These are phyloP conservation scores for Gryganskiella cystojenkinii DNA, from an alignment of 192 early-diverging fungal species.

Conservation along the genomic window DNA sequence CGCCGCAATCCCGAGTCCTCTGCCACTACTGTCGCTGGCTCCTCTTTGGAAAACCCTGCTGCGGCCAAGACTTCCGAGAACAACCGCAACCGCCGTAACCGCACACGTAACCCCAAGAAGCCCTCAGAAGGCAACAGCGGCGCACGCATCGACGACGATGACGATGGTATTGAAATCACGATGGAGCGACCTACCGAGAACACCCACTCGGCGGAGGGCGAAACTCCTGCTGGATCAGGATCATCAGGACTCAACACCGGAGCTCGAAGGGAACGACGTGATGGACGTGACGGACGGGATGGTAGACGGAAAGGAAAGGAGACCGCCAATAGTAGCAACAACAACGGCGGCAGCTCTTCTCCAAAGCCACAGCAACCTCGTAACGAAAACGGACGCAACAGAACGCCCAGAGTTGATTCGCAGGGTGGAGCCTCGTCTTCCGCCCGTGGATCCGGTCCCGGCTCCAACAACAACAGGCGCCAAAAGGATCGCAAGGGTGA, in stretches of 20 bases:
- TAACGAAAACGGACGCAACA: constrained; percentile 7
- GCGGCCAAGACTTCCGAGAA: constrained; percentile 8
- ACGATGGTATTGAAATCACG: constrained; percentile 48
- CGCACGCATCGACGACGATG: constrained; percentile 40
- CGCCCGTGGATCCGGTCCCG: constrained; percentile 1
- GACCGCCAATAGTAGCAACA: not conserved
- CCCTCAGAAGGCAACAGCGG: constrained; percentile 8
- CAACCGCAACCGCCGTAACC: constrained; percentile 24
- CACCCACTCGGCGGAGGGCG: constrained; percentile 9
- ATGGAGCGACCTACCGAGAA: constrained; percentile 34
- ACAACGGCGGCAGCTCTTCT: constrained; percentile 2
- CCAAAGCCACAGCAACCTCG: constrained; percentile 11
- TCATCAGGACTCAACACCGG: not conserved
- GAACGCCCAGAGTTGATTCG: not conserved
- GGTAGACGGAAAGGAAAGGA: constrained; percentile 40
- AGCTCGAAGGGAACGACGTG: constrained; percentile 16
- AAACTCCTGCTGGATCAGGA: constrained; percentile 2
- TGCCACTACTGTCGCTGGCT: not conserved
- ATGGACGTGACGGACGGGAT: not conserved
- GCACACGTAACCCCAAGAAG: constrained; percentile 17
- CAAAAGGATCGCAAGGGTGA: constrained; percentile 42
- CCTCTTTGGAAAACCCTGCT: constrained; percentile 26
- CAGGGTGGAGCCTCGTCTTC: constrained; percentile 18
- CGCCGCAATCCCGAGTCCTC: constrained; percentile 10
- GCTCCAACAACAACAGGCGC: constrained; percentile 16